Percentiles rank a stretch among this genome's conserved stretches.
These are phyloP conservation scores for Apostasia ramifera DNA, from an alignment of 106 monocot genomes.

Conservation along the genomic window DNA sequence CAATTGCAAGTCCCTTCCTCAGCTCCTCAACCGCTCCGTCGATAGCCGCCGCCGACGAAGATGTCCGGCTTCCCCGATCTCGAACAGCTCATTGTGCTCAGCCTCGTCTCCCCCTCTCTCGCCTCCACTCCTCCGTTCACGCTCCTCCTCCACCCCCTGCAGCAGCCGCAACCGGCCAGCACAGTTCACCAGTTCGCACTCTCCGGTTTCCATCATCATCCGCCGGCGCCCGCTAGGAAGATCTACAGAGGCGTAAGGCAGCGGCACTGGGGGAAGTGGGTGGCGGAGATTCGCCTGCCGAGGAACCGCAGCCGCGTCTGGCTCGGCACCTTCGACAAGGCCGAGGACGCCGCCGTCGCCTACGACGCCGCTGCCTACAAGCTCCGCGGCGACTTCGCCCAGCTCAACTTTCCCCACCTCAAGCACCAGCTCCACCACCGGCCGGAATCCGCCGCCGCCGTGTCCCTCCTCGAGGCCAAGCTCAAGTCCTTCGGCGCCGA, in stretches of 20 bases:
- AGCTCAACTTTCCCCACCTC: constrained; percentile 53
- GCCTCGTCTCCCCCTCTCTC: no score
- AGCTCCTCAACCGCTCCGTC: no score
- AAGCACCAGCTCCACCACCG: constrained; percentile 10
- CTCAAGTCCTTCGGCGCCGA: constrained; percentile 10
- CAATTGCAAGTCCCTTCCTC: no score
- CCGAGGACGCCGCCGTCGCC: constrained; percentile 40
- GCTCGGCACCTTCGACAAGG: constrained; percentile 41
- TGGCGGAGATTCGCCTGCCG: constrained; percentile 50
- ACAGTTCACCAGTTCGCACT: no score
- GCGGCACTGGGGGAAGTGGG: constrained; percentile 63
- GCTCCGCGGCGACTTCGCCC: constrained; percentile 33
- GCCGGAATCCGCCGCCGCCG: neutral
- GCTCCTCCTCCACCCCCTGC: no score
- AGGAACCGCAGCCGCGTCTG: constrained; percentile 37
- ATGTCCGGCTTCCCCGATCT: no score
- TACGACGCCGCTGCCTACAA: constrained; percentile 44
- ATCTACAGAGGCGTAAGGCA: constrained; percentile 47
- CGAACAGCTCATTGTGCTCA: no score
- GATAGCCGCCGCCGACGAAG: no score
- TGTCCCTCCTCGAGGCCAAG: constrained; percentile 29
- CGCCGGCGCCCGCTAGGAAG: constrained; percentile 6
- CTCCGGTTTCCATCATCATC: neutral
- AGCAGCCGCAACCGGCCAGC: no score
- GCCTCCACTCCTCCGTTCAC: no score